Percentiles rank a stretch among this genome's conserved stretches.
phyloP scores from a whole-genome alignment of 192 early-diverging fungal genomes.

The Coemansia sp. region DNA sequence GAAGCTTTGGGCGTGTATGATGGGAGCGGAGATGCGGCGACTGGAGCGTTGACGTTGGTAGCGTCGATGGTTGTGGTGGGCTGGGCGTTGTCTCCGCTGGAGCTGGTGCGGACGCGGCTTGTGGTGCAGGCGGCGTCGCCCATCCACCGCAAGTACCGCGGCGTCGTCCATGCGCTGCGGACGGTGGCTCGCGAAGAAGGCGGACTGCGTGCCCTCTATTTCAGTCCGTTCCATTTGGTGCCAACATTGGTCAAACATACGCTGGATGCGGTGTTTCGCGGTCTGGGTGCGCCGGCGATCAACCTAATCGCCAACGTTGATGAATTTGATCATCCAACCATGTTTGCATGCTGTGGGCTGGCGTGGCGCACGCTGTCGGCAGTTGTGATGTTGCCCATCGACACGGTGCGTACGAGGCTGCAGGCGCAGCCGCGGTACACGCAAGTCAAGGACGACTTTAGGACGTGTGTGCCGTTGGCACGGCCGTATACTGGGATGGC shows the following conservation, averaged over 20 bases:
- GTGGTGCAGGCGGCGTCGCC: constrained; percentile 81
- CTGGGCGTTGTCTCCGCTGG: constrained; percentile 82
- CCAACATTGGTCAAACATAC: constrained; percentile 81
- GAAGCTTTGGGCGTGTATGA: constrained; percentile 92
- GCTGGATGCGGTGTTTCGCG: constrained; percentile 69
- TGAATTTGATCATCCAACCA: constrained; percentile 61
- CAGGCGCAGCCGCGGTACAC: constrained; percentile 73
- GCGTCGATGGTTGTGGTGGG: constrained; percentile 75
- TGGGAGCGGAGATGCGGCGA: constrained; percentile 62
- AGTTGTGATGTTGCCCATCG: constrained; percentile 77
- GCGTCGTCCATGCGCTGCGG: constrained; percentile 71
- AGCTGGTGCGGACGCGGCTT: constrained; percentile 84
- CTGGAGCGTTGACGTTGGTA: constrained; percentile 67
- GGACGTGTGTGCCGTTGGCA: constrained; percentile 60
- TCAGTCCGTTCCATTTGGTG: constrained; percentile 63
- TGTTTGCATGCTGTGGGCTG: constrained; percentile 63
- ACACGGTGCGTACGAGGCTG: constrained; percentile 81
- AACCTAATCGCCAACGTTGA: constrained; percentile 61
- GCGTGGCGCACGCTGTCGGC: constrained; percentile 70
- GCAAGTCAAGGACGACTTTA: constrained; percentile 47
- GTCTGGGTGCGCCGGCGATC: constrained; percentile 64
- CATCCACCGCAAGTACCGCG: constrained; percentile 76
- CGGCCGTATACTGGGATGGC: constrained; percentile 70
- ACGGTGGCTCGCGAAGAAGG: constrained; percentile 81
- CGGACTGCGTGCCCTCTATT: constrained; percentile 66